phyloP scores from a whole-genome alignment of 2,329 filamentous ascomycete species.

The Diaporthe capsici region DNA sequence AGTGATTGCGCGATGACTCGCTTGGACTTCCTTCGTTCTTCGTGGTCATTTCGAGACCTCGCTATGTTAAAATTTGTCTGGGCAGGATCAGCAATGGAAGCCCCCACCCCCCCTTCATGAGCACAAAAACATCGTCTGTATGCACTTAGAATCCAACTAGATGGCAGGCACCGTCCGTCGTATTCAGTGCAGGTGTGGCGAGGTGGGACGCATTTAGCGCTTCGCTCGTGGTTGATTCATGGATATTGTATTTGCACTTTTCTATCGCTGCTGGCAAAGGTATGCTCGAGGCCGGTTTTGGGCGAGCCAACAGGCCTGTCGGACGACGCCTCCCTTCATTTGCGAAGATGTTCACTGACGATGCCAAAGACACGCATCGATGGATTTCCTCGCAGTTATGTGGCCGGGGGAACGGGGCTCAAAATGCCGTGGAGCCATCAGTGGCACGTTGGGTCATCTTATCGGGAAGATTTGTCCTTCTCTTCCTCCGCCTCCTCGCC shows the following conservation, averaged over 20 bases:
- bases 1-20: neutral
- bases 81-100: neutral
- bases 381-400: neutral
- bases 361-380: too few species aligned
- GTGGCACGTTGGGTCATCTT: slow-evolving; percentile 52
- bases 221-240: neutral
- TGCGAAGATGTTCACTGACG: too few species aligned
- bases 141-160: neutral
- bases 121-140: neutral
- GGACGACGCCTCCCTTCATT: too few species aligned
- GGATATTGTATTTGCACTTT: slow-evolving; percentile 19
- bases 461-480: slow-evolving; percentile 64
- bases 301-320: neutral
- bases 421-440: neutral
- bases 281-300: neutral
- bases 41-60: neutral
- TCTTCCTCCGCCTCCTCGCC: slow-evolving; percentile 57
- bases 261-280: neutral
- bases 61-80: neutral
- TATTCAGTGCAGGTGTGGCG: neutral
- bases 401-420: too few species aligned
- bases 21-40: neutral
- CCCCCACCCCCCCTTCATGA: too few species aligned
- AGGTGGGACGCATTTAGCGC: too few species aligned
- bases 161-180: too few species aligned